Base-by-base conservation (phyloP, 495 filamentous ascomycete species). In the Neurospora sp. region DNA sequence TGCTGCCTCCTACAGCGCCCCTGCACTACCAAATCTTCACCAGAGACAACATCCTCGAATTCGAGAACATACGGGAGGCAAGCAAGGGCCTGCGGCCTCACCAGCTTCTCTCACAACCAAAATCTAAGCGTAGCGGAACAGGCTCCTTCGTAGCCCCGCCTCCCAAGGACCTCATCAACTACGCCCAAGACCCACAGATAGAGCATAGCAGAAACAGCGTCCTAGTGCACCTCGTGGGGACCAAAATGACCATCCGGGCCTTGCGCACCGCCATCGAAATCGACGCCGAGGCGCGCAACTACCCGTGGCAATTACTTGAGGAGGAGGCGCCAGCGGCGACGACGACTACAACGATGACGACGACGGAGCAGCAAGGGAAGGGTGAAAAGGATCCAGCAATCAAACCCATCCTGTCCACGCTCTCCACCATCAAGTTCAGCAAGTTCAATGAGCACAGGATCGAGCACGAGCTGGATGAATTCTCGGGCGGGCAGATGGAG, bases 151-250 rank as follows among this genome's bases (percentile, higher is more conserved):
- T 48, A 42, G 7, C 31, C 20, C 9, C 48, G 20, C 27, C 54
- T 42, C 39, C n/a, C 59, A 39, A 69, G 39, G 39, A 37, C 35
- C 18, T 70, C 69, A 62, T 70, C 42, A 11, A 42, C 35, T 39
- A 23, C 42, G 70, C 77, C 8, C 72, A 82, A 14, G 87, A 85
- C 69, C 82, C 86, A 74, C 85, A 89, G 75, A 42, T 59, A 20
- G 20, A 23, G 35, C 38, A 12, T 66, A 71, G 72, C 62, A 59
- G n/a, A 23, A 62, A 66, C 69, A 62, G 40, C 20, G 88, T 89
- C 2, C 73, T 87, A 3, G 78, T 89, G 48, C 79, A 76, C 9
- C 75, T 88, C 23, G 81, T 85, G 40, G 82, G 82, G 35, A 44
- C 44, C 72, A 73, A 71, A 35, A 48, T 78, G 16, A 73, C 75